Base-by-base conservation (phyloP, 2,329 filamentous ascomycete species). In the Periconia macrospinosa region DNA sequence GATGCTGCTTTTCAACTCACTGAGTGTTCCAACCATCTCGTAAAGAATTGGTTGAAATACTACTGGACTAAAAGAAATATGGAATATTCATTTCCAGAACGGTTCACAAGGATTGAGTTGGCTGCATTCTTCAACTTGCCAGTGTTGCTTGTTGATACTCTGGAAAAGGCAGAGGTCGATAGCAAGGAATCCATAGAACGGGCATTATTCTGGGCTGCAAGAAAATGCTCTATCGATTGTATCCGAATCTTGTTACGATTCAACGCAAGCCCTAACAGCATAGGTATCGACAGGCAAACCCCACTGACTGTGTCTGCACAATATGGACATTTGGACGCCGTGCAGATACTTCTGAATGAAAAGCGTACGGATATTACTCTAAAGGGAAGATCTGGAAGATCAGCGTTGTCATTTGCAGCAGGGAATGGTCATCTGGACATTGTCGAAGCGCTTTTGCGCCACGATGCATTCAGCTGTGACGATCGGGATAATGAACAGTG, bases 1-100 rank as follows among this genome's bases (percentile, higher is more conserved):
- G 50, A 58, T 42, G 55, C 55, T 40, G 60, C 56, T 49, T 45
- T 19, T 35, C 27, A 30, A 50, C 47, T 65, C 33, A 55, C 48
- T 20, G 50, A 49, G 15, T 59, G 30, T 27, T 17, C 45, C 0
- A 60, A 54, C 37, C 63, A 60, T 37, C 49, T 57, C 47, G 27
- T 59, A 27, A 58, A 9, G 11, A 76, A 75, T 50, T 76, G 73
- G 74, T 47, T 73, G 30, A 60, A 60, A n/a, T 72, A 66, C 48
- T 71, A 63, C 46, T 66, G 64, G 67, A 45, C 56, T 30, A 54
- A 67, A 43, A 50, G 46, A 9, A 56, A 62, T 33, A 61, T 63
- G 19, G 55, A 62, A 55, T 53, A 59, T 57, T 19, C 55, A 45
- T 60, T 54, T 48, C 61, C 62, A 42, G 42, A 50, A 47, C 41